Conservation (phyloP, 1,284 basidiomycete genomes). For the Tremellales sp. region DNA sequence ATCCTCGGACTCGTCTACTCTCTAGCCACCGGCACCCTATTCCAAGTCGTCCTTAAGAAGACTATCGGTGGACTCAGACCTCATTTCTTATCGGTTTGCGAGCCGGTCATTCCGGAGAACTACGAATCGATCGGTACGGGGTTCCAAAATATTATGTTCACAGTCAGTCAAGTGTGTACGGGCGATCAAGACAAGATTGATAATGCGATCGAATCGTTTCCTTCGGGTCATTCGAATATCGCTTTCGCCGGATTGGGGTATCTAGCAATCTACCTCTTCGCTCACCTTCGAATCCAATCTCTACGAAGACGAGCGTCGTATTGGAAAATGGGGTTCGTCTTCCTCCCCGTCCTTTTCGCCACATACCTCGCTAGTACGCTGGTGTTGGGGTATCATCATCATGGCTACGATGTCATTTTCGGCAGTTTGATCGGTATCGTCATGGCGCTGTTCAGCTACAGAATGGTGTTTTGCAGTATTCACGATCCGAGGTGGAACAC, state of each 20-base stretch:
- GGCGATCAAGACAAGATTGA: background rate
- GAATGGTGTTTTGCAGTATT: background rate
- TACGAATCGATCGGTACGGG: background rate
- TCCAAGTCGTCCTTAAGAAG: background rate
- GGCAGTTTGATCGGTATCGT: background rate
- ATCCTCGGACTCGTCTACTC: background rate
- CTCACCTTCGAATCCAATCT: background rate
- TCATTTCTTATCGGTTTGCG: background rate
- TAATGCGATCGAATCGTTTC: background rate
- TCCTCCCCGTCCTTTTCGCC: background rate
- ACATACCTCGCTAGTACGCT: background rate
- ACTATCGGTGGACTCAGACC: background rate
- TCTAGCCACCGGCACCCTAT: background rate
- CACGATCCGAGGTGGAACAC: background rate
- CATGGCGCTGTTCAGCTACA: background rate
- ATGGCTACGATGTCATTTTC: background rate
- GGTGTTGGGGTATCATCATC: background rate
- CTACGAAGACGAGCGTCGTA: background rate
- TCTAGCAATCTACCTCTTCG: background rate
- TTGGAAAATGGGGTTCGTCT: background rate
- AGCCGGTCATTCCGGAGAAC: background rate
- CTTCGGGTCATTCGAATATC: background rate
- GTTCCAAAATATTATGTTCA: background rate
- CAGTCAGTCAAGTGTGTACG: background rate
- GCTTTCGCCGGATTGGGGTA: background rate